These are phyloP conservation scores for Rhazya stricta DNA, from an alignment of 257 asterid species.

Conservation along the genomic window DNA sequence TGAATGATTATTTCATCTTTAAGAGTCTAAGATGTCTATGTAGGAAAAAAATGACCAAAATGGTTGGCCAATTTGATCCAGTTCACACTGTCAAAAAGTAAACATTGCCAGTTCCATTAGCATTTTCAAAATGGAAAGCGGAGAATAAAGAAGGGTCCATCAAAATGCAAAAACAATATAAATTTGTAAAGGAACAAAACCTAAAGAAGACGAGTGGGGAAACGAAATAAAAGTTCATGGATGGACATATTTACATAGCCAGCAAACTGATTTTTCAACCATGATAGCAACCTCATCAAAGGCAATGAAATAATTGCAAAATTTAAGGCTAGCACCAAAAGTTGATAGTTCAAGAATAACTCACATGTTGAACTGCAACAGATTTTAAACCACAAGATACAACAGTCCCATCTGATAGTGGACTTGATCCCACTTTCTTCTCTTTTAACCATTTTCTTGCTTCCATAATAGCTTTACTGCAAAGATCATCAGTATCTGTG, in stretches of 20 bases:
- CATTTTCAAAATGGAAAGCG: background rate
- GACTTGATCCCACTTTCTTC: slow-evolving; percentile 50
- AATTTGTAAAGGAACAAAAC: background rate
- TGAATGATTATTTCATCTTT: background rate
- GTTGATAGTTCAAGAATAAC: slow-evolving; percentile 16
- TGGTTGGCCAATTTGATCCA: background rate
- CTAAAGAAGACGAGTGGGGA: no score
- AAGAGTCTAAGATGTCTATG: background rate
- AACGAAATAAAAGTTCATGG: background rate
- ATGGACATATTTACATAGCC: background rate
- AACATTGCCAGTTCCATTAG: background rate
- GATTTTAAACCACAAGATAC: slow-evolving; percentile 31
- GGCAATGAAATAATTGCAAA: slow-evolving; percentile 1
- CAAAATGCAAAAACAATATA: background rate
- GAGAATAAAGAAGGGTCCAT: background rate
- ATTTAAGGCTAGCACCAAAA: slow-evolving; percentile 4
- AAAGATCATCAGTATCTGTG: slow-evolving; percentile 43
- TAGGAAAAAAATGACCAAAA: background rate
- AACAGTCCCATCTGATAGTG: slow-evolving; percentile 37
- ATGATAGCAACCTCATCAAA: background rate
- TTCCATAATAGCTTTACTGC: slow-evolving; percentile 52
- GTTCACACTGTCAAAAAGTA: background rate
- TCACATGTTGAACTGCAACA: slow-evolving; percentile 32
- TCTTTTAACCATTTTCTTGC: slow-evolving; percentile 74
- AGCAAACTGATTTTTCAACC: background rate